Base-by-base conservation (phyloP, 2,329 filamentous ascomycete genomes). In the Parascedosporium putredinis region DNA sequence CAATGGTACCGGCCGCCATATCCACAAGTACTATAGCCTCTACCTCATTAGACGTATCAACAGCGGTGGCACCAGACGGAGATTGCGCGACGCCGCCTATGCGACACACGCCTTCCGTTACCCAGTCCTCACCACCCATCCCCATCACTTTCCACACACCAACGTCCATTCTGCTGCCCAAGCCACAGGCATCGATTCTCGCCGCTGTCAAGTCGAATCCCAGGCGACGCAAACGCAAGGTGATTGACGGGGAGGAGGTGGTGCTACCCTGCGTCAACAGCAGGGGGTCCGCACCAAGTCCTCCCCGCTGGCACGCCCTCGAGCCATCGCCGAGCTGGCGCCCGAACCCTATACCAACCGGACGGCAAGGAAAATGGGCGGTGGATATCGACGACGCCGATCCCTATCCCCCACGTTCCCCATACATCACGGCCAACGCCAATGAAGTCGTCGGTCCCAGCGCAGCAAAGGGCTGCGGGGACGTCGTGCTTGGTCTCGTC, bases 121-220 rank as follows among this genome's bases (percentile, higher is more conserved):
- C 36, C 18, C 36, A 22, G 22, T 40, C 36, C n/a, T 40, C 36
- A 18, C 36, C 36, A 4, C 36, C 36, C 22, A n/a, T 18, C 10
- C n/a, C 36, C 12, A 20, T 40, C n/a, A 18, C 36, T 7, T 31
- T 31, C 27, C 7, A 31, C 7, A 31, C 27, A 7, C 27, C 27
- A 12, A 7, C 12, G 34, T 16, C 27, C 14, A 4, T 4, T 8
- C 38, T 36, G 2, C 14, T 3, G 12, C 23, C 47, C 3, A 24
- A 24, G 16, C 12, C 22, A 9, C 24, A 29, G 25, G 16, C 60
- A 51, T 76, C 75, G 3, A 78, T 78, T n/a, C 60, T 71, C 3
- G 65, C 68, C 7, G 70, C 73, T 1, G 74, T 78, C 51, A 78
- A 78, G 57, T 62, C 64, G 8, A 69, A 73, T 34, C 67, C 67